Conservation (phyloP, 495 filamentous ascomycete species). For the Gamarada debralockiae region DNA sequence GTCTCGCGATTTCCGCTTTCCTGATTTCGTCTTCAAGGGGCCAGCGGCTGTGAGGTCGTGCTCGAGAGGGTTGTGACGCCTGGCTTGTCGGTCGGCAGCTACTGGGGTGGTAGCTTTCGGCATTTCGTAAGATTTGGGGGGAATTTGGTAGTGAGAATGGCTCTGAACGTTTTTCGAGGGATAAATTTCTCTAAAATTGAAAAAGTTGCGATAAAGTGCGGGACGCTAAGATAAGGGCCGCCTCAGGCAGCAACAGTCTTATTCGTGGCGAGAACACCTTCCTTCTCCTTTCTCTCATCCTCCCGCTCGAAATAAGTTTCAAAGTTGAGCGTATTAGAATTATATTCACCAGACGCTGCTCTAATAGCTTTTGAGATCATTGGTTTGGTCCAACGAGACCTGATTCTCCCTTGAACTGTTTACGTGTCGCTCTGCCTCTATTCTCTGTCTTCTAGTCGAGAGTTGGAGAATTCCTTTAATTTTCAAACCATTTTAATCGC, state of each 20-base stretch:
- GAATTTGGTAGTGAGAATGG: not conserved
- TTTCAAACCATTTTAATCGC: no score
- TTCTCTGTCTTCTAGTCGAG: no score
- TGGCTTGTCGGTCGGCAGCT: conserved; percentile 28
- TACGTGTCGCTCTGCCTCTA: no score
- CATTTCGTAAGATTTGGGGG: conserved; percentile 31
- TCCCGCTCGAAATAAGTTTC: no score
- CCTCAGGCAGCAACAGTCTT: not conserved
- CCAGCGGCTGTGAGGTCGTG: conserved; percentile 66
- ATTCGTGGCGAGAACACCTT: not conserved
- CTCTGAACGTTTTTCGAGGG: not conserved
- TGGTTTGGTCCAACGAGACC: no score
- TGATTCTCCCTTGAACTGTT: no score
- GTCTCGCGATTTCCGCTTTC: conserved; percentile 54
- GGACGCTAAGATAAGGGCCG: not conserved
- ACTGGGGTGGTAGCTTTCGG: conserved; percentile 46
- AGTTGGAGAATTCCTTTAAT: no score
- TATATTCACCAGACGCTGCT: no score
- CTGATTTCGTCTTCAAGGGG: conserved; percentile 50
- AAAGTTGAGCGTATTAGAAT: no score
- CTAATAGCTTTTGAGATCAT: no score
- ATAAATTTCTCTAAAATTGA: not conserved
- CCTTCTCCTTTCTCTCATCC: no score
- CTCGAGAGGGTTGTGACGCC: conserved; percentile 68
- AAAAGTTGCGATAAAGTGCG: not conserved